Evolutionary conservation across 2,329 filamentous ascomycete genomes (phyloP).

Genomic region (Gaeumannomyces tritici): DNA sequence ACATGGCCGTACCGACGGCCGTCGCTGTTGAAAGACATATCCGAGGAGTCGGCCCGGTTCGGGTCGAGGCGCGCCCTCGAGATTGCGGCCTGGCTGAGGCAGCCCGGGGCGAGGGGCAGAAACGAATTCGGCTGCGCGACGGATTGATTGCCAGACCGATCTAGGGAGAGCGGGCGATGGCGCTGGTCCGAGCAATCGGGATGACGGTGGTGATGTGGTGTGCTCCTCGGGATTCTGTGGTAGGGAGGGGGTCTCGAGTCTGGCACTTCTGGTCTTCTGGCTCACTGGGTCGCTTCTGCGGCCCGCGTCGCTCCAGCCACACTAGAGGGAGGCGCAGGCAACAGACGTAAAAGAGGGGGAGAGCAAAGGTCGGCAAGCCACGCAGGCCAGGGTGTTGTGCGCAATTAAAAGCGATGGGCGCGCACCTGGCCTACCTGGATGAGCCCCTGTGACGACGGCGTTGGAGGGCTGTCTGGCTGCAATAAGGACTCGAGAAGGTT

Average conservation of each 20-base stretch:
- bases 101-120: not conserved
- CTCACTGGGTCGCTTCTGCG: not conserved
- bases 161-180: not conserved
- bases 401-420: not conserved
- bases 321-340: too few relatives aligned
- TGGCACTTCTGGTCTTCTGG: not conserved
- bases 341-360: not conserved
- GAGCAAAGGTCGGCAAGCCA: not conserved
- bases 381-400: not conserved
- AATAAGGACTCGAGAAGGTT: not conserved
- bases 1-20: slow-evolving; percentile 57
- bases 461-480: not conserved
- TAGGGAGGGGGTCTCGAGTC: not conserved
- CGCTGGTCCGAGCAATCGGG: not conserved
- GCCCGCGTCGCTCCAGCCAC: too few relatives aligned
- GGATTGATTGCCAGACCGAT: not conserved
- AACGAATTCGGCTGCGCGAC: slow-evolving; percentile 1
- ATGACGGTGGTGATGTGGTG: not conserved
- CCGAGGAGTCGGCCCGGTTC: slow-evolving; percentile 2
- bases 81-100: not conserved
- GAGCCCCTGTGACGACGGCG: not conserved
- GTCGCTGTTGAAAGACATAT: slow-evolving; percentile 53
- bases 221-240: not conserved
- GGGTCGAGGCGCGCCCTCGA: not conserved
- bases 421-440: not conserved